Base-by-base conservation (phyloP, 768 basidiomycete genomes). In the Pisolithus microcarpus region DNA sequence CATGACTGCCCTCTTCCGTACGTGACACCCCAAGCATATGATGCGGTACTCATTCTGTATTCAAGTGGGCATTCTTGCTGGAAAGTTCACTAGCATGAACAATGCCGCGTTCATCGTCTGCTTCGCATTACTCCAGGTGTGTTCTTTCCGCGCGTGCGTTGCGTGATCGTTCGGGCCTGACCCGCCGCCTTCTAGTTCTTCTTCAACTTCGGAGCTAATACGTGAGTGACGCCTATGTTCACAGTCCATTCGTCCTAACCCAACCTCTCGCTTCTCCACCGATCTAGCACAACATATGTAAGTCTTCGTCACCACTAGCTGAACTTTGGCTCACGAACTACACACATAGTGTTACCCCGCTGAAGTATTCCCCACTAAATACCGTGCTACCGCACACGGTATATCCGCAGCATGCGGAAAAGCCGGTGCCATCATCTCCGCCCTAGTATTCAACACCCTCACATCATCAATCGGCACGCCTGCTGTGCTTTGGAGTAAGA, bases 181-280 rank as follows among this genome's bases (percentile, higher is more conserved):
- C 46, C 15, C 26, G 1, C 53, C 9, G 50, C 60, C 31, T 18
- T 43, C 0, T 53, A 81, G 72, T 86, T 86, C 72, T 86, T 87
- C 74, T 87, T 87, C 74, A 87, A 88, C 70, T 89, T 87, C 58
- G 86, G 87, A 18, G 82, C 84, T 3, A 87, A 87, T 61, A 70
- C 79, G 75, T 82, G 60, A 56, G 79, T 58, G 18, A 2, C 34
- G 5, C 48, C 13, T 5, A 36, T 24, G 19, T 18, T 18, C 5
- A 45, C 13, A 24, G 46, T 4, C 5, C 7, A 1, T 8, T 1
- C 1, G 39, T 40, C 38, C 46, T 34, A 44, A 50, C 50, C 61
- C 34, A 3, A 11, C 34, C 18, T 48, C 43, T 30, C 28, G 10
- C 19, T 48, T 45, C 40, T 19, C 16, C 50, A 5, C 43, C 46